A percentile compares a stretch with the other conserved stretches of the same genome.
Conservation (phyloP, 2,329 filamentous ascomycete species). For the Pezicula carpinea region DNA sequence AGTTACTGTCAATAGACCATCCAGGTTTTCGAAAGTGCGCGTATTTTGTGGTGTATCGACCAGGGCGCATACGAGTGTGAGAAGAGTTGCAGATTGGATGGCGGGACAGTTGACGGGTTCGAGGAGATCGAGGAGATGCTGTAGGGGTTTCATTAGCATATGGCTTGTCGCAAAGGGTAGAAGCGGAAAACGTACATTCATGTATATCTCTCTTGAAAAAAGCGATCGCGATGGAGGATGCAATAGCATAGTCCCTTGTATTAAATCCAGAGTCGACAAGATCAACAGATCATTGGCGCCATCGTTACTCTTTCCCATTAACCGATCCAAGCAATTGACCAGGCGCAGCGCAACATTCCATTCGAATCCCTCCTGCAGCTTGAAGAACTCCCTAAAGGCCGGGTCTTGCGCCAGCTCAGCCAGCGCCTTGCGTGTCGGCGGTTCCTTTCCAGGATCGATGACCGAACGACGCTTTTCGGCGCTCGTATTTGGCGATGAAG, state of each 20-base stretch:
- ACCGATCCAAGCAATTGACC: constrained; percentile 77
- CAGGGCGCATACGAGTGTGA: constrained; percentile 84
- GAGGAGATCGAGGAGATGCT: constrained; percentile 88
- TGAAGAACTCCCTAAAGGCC: constrained; percentile 93
- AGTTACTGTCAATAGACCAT: constrained; percentile 86
- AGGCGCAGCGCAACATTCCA: constrained; percentile 92
- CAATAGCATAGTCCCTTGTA: constrained; percentile 82
- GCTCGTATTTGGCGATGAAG: constrained; percentile 31
- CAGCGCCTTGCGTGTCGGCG: constrained; percentile 53
- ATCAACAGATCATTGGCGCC: constrained; percentile 86
- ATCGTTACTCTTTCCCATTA: constrained; percentile 77
- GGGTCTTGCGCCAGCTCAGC: constrained; percentile 72
- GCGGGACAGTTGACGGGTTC: constrained; percentile 88
- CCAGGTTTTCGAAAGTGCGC: constrained; percentile 84
- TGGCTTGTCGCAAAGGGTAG: background rate
- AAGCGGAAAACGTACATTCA: constrained; percentile 63
- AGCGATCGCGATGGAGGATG: constrained; percentile 86
- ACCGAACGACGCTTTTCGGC: constrained; percentile 23
- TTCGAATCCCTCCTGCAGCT: constrained; percentile 93
- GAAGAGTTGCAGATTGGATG: constrained; percentile 84
- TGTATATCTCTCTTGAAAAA: constrained; percentile 85
- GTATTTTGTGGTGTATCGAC: constrained; percentile 84
- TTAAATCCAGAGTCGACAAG: constrained; percentile 78
- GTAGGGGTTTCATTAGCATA: constrained; percentile 3
- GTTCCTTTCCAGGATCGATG: constrained; percentile 31